Conservation (phyloP, 257 asterid species). For the Solanum gandarillasii region DNA sequence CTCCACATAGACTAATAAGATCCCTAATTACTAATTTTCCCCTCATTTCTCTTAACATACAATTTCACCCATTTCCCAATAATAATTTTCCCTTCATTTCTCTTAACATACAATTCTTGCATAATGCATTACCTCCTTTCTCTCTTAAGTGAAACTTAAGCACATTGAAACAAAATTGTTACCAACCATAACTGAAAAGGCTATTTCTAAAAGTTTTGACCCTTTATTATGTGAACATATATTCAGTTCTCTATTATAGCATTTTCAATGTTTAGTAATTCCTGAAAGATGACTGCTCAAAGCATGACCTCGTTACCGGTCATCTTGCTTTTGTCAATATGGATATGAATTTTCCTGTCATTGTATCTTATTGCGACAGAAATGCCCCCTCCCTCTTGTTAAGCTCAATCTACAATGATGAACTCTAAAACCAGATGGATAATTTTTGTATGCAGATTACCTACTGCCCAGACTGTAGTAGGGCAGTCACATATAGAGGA, state of each 20-base stretch:
- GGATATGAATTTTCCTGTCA: background rate
- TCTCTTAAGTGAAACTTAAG: too few relatives aligned
- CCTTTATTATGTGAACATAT: too few relatives aligned
- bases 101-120: too few relatives aligned
- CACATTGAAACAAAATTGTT: too few relatives aligned
- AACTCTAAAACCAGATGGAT: background rate
- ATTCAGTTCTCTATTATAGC: background rate
- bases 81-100: too few relatives aligned
- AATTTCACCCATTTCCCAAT: too few relatives aligned
- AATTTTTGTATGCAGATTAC: conserved; percentile 46
- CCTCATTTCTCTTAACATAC: too few relatives aligned
- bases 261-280: background rate
- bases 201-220: too few relatives aligned
- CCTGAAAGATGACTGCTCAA: background rate
- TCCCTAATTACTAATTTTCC: too few relatives aligned
- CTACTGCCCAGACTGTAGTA: conserved; percentile 85
- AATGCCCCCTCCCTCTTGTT: background rate
- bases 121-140: too few relatives aligned
- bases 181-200: too few relatives aligned
- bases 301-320: background rate
- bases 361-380: background rate
- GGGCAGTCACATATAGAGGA: conserved; percentile 67
- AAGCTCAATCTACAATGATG: background rate
- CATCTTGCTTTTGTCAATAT: background rate
- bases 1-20: too few relatives aligned